phyloP scores from a whole-genome alignment of 176 grass and related monocot genomes.

The Oryza meyeriana region DNA sequence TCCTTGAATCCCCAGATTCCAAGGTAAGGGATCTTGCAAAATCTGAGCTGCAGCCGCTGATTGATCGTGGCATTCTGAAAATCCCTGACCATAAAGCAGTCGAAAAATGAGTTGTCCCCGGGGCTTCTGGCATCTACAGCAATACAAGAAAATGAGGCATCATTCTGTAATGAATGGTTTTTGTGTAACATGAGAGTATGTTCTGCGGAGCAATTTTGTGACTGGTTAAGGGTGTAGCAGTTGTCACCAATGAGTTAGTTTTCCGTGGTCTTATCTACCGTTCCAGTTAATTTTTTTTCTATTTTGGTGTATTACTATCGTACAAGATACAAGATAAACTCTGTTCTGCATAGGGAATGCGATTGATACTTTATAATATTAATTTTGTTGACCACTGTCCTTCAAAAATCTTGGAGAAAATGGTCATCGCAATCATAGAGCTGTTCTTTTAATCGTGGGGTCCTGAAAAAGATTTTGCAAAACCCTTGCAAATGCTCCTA shows the following conservation, averaged over 20 bases:
- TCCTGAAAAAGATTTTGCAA: not conserved
- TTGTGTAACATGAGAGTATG: not conserved
- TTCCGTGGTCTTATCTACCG: not conserved
- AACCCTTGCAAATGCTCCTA: not conserved
- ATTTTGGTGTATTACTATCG: not conserved
- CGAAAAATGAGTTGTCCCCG: constrained; percentile 15
- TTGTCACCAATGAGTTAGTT: not conserved
- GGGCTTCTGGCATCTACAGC: not conserved
- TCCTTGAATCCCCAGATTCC: constrained; percentile 63
- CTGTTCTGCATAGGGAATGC: no score
- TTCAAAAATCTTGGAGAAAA: no score
- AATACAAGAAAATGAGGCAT: not conserved
- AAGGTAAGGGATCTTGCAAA: constrained; percentile 56
- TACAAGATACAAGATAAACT: not conserved
- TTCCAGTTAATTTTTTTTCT: not conserved
- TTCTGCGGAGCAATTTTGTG: not conserved
- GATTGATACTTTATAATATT: no score
- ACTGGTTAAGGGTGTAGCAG: not conserved
- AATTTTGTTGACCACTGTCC: no score
- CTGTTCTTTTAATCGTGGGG: not conserved
- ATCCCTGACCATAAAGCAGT: constrained; percentile 33
- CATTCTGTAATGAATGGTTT: not conserved
- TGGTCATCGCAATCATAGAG: not conserved
- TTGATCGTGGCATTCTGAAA: constrained; percentile 64
- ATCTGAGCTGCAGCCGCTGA: constrained; percentile 58